Evolutionary conservation across 352 stramenopile species (phyloP).

Genomic region (Phytophthora sojae): DNA sequence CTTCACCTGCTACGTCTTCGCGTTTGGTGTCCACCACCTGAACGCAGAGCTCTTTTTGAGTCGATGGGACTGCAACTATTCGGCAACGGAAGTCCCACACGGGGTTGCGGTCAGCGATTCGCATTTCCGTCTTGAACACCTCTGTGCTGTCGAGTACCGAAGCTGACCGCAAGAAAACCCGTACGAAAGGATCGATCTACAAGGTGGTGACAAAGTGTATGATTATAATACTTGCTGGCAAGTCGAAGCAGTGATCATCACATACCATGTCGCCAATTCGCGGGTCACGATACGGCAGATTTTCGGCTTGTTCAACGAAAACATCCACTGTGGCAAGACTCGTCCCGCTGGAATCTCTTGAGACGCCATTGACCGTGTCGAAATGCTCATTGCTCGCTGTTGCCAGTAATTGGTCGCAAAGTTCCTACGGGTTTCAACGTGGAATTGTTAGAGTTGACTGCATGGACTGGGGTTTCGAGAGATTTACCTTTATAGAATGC

Average conservation of each 20-base stretch:
- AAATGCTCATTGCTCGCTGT: conserved; percentile 34
- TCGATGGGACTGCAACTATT: conserved; percentile 46
- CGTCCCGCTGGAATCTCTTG: conserved; percentile 25
- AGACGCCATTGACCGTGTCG: conserved; percentile 39
- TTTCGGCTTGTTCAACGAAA: conserved; percentile 49
- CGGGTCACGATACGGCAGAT: conserved; percentile 61
- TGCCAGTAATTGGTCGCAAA: conserved; percentile 30
- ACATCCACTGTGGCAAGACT: conserved; percentile 56
- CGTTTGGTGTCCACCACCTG: conserved; percentile 64
- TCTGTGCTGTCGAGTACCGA: conserved; percentile 11
- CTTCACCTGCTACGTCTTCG: conserved; percentile 58
- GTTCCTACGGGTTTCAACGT: conserved; percentile 15
- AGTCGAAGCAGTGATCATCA: background rate
- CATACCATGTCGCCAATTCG: conserved; percentile 53
- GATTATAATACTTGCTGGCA: background rate
- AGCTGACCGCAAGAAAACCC: conserved; percentile 43
- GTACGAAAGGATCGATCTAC: conserved; percentile 69
- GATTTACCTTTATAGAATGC: conserved; percentile 38
- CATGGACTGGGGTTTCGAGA: background rate
- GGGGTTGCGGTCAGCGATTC: conserved; percentile 55
- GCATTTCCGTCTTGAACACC: conserved; percentile 43
- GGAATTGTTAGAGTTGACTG: background rate
- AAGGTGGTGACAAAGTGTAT: background rate
- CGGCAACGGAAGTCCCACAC: conserved; percentile 48
- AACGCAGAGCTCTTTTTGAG: conserved; percentile 50